Conservation (phyloP, 140 eudicot species). For the Ambrosia hybrid region DNA sequence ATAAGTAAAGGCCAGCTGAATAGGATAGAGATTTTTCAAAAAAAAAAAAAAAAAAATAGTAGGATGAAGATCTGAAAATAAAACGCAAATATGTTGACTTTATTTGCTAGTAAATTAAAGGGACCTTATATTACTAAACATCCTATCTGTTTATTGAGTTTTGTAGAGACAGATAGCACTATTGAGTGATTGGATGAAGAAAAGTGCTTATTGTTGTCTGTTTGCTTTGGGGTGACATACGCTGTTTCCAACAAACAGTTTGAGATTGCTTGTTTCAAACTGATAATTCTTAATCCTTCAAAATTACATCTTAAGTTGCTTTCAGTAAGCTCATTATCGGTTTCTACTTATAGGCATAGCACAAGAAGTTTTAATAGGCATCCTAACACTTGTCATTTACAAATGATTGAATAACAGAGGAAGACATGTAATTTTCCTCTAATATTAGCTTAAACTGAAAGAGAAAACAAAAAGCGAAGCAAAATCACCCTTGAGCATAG, state of each 20-base stretch:
- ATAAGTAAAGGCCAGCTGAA: slow-evolving; percentile 4
- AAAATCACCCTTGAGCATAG: slow-evolving; percentile 84
- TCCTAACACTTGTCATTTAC: no score
- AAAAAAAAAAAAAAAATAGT: no score
- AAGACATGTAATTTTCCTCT: neutral
- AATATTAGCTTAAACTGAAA: neutral
- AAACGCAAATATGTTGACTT: neutral
- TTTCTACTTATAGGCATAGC: no score
- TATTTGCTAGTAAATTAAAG: neutral
- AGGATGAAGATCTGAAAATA: neutral
- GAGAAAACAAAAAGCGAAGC: neutral
- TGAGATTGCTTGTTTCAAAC: neutral
- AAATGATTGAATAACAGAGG: no score
- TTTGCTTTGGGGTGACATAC: no score
- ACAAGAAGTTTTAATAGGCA: no score
- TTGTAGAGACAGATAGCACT: neutral
- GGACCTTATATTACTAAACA: no score
- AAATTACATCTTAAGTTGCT: neutral
- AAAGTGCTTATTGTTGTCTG: neutral
- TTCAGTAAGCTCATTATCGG: no score
- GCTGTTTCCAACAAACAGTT: neutral
- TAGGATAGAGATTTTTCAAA: neutral
- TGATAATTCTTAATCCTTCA: neutral
- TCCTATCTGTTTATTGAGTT: neutral
- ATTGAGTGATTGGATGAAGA: neutral